Base-by-base conservation (phyloP, 164 flowering plant genomes). In the Aristolochia californica region DNA sequence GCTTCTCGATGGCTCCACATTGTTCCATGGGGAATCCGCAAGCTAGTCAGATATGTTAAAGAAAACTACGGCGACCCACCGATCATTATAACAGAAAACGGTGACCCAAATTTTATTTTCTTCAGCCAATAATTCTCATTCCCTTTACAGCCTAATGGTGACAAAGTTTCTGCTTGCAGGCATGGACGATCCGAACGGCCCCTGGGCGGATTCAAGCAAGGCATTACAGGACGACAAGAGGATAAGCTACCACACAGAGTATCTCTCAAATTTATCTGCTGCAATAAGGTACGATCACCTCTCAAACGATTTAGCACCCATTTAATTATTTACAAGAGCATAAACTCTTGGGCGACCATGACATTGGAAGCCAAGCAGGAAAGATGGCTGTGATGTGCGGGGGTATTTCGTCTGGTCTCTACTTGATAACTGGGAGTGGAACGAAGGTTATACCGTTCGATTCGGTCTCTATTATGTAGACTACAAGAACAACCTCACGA, bases 401-500 rank as follows among this genome's bases (percentile, higher is more conserved):
- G 97, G 96, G 22, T 91, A 91, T 53, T 91, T 88, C 55, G 81
- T 75, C 20, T 91, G 97, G 97, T 85, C 96, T 5, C 67, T 91
- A 78, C 88, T 91, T 4, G 97, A 91, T 67, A 88, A 88, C 75
- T 91, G 97, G 94, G 96, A 88, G 64, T 88, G 96, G 96, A 88
- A 85, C 77, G 63, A 66, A 7, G 95, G 96, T 14, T 88, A 88
- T 64, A 83, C 88, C 0, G 85, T 78, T 16, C 72, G 91, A 12
- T 87, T 91, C 53, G 91, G 97, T 57, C 85, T 91, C 58, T 85
- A 88, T 67, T 83, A 64, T 66, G 85, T 91, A 54, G 96, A 88
- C 68, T 88, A 77, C 77, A 83, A 74, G 55, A 80, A 88, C 52
- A 88, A 85, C 62, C 86, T 91, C 11, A 91, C 96, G 24, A 91